Evolutionary conservation across 2,329 filamentous ascomycete genomes (phyloP).

Genomic region (Fusarium irregulare): DNA sequence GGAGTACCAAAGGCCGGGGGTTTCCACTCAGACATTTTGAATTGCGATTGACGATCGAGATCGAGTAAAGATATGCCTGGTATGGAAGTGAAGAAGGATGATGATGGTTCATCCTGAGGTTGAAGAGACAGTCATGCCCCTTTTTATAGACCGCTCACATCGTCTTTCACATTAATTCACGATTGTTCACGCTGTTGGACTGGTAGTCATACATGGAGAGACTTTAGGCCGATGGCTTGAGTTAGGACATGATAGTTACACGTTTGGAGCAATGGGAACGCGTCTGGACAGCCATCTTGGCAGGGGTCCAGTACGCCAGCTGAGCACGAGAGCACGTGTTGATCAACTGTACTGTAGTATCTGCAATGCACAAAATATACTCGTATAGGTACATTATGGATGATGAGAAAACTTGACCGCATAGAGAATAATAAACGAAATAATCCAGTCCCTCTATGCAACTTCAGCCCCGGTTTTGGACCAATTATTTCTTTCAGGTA

Average conservation of each 20-base stretch:
- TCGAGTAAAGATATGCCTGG: background rate
- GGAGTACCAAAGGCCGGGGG: slow-evolving; percentile 46
- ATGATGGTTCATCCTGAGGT: slow-evolving; percentile 2
- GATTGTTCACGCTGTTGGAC: slow-evolving; percentile 2
- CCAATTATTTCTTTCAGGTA: background rate
- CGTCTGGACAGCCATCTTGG: slow-evolving; percentile 27
- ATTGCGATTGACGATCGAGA: background rate
- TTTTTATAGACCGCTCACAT: slow-evolving; percentile 36
- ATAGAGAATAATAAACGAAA: background rate
- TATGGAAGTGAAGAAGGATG: too few species aligned
- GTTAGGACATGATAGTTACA: slow-evolving; percentile 29
- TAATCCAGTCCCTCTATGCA: background rate
- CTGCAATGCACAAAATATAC: background rate
- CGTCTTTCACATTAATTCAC: background rate
- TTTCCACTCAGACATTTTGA: slow-evolving; percentile 47
- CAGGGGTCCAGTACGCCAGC: slow-evolving; percentile 22
- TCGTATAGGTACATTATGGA: too few species aligned
- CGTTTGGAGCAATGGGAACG: slow-evolving; percentile 35
- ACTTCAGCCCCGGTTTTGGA: background rate
- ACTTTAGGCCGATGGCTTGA: slow-evolving; percentile 41
- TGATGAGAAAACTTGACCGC: too few species aligned
- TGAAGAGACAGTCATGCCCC: background rate
- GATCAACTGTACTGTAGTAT: background rate
- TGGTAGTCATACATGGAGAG: slow-evolving; percentile 21
- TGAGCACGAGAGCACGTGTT: slow-evolving; percentile 41